Evolutionary conservation across 163 green algal species (phyloP), one percentile per base, ranked within the genome.

Genomic region (Volvox carteri): DNA sequence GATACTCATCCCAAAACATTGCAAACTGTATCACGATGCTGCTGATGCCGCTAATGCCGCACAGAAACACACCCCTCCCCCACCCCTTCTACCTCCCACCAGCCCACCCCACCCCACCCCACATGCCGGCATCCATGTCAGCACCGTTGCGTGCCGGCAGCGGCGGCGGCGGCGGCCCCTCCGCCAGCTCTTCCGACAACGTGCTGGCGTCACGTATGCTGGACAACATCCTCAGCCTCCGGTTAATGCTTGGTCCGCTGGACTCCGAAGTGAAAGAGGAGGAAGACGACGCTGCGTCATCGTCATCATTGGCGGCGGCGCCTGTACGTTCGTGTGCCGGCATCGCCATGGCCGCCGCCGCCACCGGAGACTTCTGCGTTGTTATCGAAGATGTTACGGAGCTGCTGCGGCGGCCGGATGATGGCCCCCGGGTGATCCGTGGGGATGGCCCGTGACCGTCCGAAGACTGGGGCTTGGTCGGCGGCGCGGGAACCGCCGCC

Each of bases 351-450:
- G n/a, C n/a, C n/a, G 62, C 7, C 30, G 33, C 19, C n/a, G 60
- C 60, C 18, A 7, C 28, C 60, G 60, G 11, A 35, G 65, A 75
- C 65, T 28, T 44, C 30, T 9, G 65, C 16, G n/a, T 75, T 12
- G 46, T 30, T 1, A n/a, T 7, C 5, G 65, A 75, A 2, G 65
- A 75, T 33, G 65, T 35, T 30, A 75, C 25, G 33, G 65, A 75
- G 65, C 65, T 75, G 65, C 33, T 75, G 65, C 65, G 65, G 35
- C 65, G 65, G 30, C 3, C 30, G 11, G 65, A 75, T n/a, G n/a
- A n/a, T n/a, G n/a, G n/a, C 65, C 65, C 65, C 46, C 65, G 65
- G 30, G n/a, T 67, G n/a, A n/a, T 65, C 65, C 65, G 65, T 75
- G 65, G 65, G 25, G 65, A 75, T 5, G 65, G 11, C 1, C 65